These are phyloP conservation scores for Striga asiatica DNA, from an alignment of 257 asterid species.

Conservation along the genomic window DNA sequence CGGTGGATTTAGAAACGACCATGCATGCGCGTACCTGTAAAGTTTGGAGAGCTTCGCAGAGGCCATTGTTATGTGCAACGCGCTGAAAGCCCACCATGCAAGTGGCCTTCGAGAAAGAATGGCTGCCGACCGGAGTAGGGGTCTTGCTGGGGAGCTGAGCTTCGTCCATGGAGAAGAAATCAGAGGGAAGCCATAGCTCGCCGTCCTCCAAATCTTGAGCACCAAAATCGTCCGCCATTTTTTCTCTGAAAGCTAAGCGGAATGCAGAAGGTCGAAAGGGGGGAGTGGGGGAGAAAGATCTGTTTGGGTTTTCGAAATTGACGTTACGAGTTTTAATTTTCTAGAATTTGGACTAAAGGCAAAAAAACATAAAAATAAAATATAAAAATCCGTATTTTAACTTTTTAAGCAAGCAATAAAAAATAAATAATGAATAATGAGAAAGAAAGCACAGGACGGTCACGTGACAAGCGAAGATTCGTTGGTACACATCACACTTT, in stretches of 20 bases:
- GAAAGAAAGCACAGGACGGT: too few species aligned
- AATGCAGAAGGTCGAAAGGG: background rate
- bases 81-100: slow-evolving; percentile 7
- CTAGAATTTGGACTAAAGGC: background rate
- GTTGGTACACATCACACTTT: too few species aligned
- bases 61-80: too few species aligned
- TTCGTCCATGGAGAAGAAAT: slow-evolving; percentile 24
- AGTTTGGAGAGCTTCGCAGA: too few species aligned
- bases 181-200: slow-evolving; percentile 26
- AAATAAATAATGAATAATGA: too few species aligned
- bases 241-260: background rate
- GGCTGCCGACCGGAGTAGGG: too few species aligned
- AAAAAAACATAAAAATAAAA: background rate
- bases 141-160: slow-evolving; percentile 1
- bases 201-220: slow-evolving; percentile 24
- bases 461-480: too few species aligned
- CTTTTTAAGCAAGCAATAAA: too few species aligned
- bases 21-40: slow-evolving; percentile 13
- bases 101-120: background rate
- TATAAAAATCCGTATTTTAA: too few species aligned
- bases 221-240: slow-evolving; percentile 20
- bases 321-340: slow-evolving; percentile 6
- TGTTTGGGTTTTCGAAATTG: background rate
- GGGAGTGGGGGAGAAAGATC: background rate
- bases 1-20: background rate